Base-by-base conservation (phyloP, 257 asterid species). In the Nicotiana tabacum region DNA sequence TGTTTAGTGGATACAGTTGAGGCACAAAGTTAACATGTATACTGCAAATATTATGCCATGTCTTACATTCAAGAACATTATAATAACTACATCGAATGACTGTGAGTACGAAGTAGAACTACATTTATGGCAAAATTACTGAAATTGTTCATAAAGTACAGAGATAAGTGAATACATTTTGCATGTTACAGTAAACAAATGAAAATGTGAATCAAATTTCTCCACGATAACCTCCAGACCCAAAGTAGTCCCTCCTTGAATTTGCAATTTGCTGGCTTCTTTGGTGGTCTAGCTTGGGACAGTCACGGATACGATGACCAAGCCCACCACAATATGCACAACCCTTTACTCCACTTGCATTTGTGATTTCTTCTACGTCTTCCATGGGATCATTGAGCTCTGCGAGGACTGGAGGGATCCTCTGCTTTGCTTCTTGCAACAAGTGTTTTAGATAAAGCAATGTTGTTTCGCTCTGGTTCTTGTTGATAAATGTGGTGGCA, bases 211-310 rank as follows among this genome's bases (percentile, higher is more conserved):
- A 80, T 91, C 89, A 92, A 55, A 94, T 94, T 84, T 94, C 98
- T 61, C 97, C 96, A 4, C 98, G 92, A 84, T 92, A 93, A 18
- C 98, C 96, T 43, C 97, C 95, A 66, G 95, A 90, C 17, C 97
- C 95, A 48, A 89, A 92, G 53, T 90, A 92, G 81, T 91, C 97
- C 90, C 94, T 86, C 82, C 95, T 92, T 9, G 93, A 86, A 78
- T 90, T 91, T 16, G 97, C 97, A 57, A 94, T 94, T 77, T 94
- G 97, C 90, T 85, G 87, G 84, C 94, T 92, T 86, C 89, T 93
- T 66, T 91, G 97, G 84, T 93, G 97, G 83, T 94, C 95, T 64
- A 92, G 83, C 90, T 94, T 93, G 81, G 97, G 97, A 70, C 98
- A 94, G 77, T 94, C 97, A 24, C 88, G 74, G 69, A 93, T 93